These are phyloP conservation scores for Phytophthora citricola DNA, from an alignment of 352 stramenopile genomes.

Conservation along the genomic window DNA sequence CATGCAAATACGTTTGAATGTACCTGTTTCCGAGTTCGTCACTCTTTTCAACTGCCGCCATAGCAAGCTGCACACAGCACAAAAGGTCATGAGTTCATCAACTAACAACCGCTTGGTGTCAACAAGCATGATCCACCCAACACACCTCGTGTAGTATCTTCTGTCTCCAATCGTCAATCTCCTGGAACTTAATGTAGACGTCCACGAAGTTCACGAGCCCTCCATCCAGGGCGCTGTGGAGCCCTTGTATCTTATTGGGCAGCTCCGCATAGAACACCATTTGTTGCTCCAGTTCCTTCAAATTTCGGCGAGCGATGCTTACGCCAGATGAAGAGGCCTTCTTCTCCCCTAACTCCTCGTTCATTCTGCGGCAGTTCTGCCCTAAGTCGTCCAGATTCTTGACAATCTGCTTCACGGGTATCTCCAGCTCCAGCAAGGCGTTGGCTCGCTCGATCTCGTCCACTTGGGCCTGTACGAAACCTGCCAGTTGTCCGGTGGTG, in stretches of 20 bases:
- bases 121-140: not conserved
- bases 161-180: constrained; percentile 84
- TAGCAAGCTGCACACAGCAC: constrained; percentile 54
- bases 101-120: not conserved
- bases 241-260: constrained; percentile 60
- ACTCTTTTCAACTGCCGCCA: constrained; percentile 61
- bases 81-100: not conserved
- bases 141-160: constrained; percentile 82
- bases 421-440: constrained; percentile 70
- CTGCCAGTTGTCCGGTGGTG: constrained; percentile 75
- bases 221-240: constrained; percentile 60
- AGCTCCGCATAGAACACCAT: constrained; percentile 88
- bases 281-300: constrained; percentile 82
- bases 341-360: constrained; percentile 85
- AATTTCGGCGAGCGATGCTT: constrained; percentile 81
- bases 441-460: constrained; percentile 88
- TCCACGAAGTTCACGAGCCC: constrained; percentile 59
- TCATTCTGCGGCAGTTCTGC: constrained; percentile 78
- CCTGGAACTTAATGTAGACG: constrained; percentile 74
- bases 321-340: constrained; percentile 75
- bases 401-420: constrained; percentile 70
- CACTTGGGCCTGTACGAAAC: constrained; percentile 79
- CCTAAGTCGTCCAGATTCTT: constrained; percentile 62
- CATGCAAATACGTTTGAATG: not conserved
- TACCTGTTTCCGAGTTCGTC: constrained; percentile 81